A percentile compares a stretch with the other conserved stretches of the same genome.
Evolutionary conservation across 805 yeast species (phyloP).

Genomic region (Scheffersomyces amazonensis): DNA sequence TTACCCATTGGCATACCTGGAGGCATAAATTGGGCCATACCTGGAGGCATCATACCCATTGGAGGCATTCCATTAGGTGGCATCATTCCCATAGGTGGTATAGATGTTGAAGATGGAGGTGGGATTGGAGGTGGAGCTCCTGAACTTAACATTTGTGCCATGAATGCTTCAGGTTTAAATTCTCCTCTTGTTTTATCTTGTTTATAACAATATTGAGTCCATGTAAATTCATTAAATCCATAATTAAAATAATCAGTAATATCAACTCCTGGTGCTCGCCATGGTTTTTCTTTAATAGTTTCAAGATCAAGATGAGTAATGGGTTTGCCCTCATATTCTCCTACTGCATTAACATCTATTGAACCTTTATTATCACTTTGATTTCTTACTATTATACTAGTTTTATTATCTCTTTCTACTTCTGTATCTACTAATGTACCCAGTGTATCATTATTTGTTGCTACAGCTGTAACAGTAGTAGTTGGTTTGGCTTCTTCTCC

Average conservation of each 20-base stretch:
- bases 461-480: conserved; percentile 20
- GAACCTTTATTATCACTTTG: conserved; percentile 40
- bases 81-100: conserved; percentile 1
- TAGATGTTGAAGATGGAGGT: conserved; percentile 2
- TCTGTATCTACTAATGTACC: conserved; percentile 20
- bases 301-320: conserved; percentile 78
- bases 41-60: conserved; percentile 14
- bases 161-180: conserved; percentile 76
- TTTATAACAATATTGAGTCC: conserved; percentile 89
- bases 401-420: conserved; percentile 23
- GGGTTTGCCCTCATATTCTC: conserved; percentile 75
- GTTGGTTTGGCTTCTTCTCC: conserved; percentile 43
- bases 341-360: conserved; percentile 67
- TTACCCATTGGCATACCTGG: conserved; percentile 6
- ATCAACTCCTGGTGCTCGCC: conserved; percentile 98
- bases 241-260: conserved; percentile 91
- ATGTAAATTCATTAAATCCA: conserved; percentile 94
- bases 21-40: conserved; percentile 8
- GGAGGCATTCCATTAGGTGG: conserved; percentile 20
- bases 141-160: conserved; percentile 54
- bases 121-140: conserved; percentile 10
- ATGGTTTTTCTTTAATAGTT: conserved; percentile 88
- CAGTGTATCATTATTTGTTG: conserved; percentile 26
- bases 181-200: conserved; percentile 80
- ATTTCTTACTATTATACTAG: conserved; percentile 33